A percentile compares a stretch with the other conserved stretches of the same genome.
phyloP scores from a whole-genome alignment of 1,284 basidiomycete genomes.

The Ceratobasidium papillatum region DNA sequence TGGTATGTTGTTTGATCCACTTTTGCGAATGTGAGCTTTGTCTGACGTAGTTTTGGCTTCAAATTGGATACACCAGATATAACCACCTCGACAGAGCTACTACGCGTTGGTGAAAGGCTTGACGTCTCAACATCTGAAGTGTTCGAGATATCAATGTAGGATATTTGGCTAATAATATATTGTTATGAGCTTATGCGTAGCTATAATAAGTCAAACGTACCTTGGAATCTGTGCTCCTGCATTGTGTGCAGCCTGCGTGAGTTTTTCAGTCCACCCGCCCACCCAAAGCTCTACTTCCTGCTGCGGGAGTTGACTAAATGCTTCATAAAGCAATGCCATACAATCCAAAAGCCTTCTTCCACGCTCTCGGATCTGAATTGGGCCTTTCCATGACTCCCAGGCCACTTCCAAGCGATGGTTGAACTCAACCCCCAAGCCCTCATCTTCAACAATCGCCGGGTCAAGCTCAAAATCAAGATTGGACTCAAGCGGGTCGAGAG shows the following conservation, averaged over 20 bases:
- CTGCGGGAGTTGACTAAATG: not conserved
- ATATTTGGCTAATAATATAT: not conserved
- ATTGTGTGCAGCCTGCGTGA: not conserved
- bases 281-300: not conserved
- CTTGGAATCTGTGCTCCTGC: not conserved
- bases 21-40: not conserved
- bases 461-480: constrained; percentile 10
- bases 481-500: not conserved
- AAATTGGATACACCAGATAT: not conserved
- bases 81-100: not conserved
- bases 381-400: constrained; percentile 4
- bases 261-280: constrained; percentile 7
- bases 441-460: not conserved
- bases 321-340: not conserved
- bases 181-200: not conserved
- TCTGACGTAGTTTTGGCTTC: not conserved
- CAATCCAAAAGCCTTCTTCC: not conserved
- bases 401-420: not conserved
- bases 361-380: not conserved
- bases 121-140: not conserved
- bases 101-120: not conserved
- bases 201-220: not conserved
- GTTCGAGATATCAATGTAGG: not conserved
- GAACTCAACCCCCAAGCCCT: constrained; percentile 8
- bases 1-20: constrained; percentile 4